Percentiles rank a stretch among this genome's conserved stretches.
Evolutionary conservation across 495 filamentous ascomycete genomes (phyloP).

Genomic region (Penicillium soppii): DNA sequence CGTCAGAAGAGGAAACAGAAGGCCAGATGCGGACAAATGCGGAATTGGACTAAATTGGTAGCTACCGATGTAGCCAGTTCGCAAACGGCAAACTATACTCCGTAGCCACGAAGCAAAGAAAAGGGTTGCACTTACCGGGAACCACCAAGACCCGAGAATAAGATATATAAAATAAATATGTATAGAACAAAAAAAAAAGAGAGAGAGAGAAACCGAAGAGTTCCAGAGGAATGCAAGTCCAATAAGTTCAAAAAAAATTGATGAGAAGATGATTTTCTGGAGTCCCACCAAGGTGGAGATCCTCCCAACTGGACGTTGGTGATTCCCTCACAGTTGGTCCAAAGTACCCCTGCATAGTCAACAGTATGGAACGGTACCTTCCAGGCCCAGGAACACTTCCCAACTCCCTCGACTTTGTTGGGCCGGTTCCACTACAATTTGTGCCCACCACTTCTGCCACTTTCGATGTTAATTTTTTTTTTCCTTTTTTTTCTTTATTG

Average conservation of each 20-base stretch:
- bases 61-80: too few relatives aligned
- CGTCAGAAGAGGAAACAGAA: background rate
- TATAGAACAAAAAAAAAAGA: background rate
- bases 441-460: constrained; percentile 8
- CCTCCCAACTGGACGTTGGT: constrained; percentile 12
- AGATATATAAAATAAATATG: background rate
- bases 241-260: constrained; percentile 13
- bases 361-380: constrained; percentile 16
- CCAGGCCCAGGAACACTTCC: constrained; percentile 7
- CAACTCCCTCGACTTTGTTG: constrained; percentile 25
- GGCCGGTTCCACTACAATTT: constrained; percentile 23
- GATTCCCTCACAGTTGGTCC: background rate
- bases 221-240: background rate
- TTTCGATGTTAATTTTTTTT: background rate
- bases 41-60: constrained; percentile 4
- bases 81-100: constrained; percentile 9
- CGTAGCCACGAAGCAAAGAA: too few relatives aligned
- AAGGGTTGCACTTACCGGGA: constrained; percentile 18
- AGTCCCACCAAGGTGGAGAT: constrained; percentile 21
- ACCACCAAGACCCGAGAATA: constrained; percentile 16
- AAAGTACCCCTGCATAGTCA: constrained; percentile 12
- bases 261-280: constrained; percentile 20
- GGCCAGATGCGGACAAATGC: constrained; percentile 15
- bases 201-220: background rate
- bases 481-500: background rate